A percentile compares a stretch with the other conserved stretches of the same genome.
phyloP scores from a whole-genome alignment of 2,329 filamentous ascomycete genomes.

The Paracamarosporium sp. region DNA sequence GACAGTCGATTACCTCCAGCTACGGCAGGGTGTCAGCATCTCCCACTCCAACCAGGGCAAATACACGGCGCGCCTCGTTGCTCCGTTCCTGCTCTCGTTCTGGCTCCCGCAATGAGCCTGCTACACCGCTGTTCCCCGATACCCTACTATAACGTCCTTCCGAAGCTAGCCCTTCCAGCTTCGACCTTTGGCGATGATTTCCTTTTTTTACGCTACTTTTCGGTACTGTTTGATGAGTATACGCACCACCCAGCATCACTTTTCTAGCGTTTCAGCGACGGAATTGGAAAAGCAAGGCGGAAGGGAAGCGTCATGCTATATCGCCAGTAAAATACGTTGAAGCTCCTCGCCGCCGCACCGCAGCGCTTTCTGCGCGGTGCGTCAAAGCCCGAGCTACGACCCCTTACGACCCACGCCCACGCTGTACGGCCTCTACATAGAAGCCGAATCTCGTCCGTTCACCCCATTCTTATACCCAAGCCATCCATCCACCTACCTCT shows the following conservation, averaged over 20 bases:
- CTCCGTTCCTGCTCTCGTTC: slow-evolving; percentile 51
- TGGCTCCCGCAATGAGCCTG: slow-evolving; percentile 31
- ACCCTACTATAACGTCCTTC: not conserved
- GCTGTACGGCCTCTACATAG: no score
- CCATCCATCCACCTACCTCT: no score
- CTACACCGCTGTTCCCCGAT: not conserved
- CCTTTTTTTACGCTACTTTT: not conserved
- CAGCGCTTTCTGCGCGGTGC: no score
- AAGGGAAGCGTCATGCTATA: not conserved
- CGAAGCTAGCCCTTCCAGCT: not conserved
- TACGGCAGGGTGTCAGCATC: slow-evolving; percentile 47
- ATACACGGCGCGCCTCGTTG: slow-evolving; percentile 52
- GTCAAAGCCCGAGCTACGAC: no score
- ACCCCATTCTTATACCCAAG: no score
- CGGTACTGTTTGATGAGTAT: not conserved
- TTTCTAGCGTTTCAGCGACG: not conserved
- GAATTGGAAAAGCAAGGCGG: not conserved
- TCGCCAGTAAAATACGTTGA: not conserved
- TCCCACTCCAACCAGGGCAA: slow-evolving; percentile 45
- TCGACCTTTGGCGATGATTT: not conserved
- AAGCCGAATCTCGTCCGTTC: no score
- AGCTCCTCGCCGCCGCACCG: not conserved
- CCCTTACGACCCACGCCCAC: not conserved
- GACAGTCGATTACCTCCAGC: slow-evolving; percentile 48
- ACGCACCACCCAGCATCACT: not conserved